These are phyloP conservation scores for Chaetomium olivaceum DNA, from an alignment of 2,329 filamentous ascomycete genomes.

Conservation along the genomic window DNA sequence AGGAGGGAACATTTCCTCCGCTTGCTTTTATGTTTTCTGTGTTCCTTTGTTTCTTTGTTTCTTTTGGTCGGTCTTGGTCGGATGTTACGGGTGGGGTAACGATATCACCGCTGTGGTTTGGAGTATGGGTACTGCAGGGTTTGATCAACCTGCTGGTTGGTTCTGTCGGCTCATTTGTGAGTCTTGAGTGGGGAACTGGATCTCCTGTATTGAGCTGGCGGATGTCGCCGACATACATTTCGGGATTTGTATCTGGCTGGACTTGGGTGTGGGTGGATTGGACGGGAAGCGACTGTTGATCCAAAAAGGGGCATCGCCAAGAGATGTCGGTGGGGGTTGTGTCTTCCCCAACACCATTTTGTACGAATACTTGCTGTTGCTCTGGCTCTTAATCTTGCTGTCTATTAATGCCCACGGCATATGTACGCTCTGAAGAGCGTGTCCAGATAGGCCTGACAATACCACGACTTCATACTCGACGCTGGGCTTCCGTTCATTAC, in stretches of 20 bases:
- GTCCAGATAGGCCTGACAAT: not conserved
- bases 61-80: not conserved
- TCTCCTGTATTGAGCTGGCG: not conserved
- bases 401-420: not conserved
- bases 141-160: not conserved
- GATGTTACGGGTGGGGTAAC: not conserved
- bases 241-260: not conserved
- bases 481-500: not conserved
- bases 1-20: not conserved
- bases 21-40: not conserved
- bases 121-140: not conserved
- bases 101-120: not conserved
- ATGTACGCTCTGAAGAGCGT: not conserved
- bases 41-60: not conserved
- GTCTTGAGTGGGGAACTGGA: not conserved
- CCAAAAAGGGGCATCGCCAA: not conserved
- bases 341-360: not conserved
- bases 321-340: not conserved
- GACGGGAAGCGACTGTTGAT: not conserved
- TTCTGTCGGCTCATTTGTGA: not conserved
- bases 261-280: not conserved
- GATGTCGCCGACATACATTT: not conserved
- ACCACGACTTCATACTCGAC: not conserved
- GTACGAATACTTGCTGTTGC: not conserved
- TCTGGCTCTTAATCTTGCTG: conserved; percentile 3